Base-by-base conservation (phyloP, 1,284 basidiomycete species). In the Rhizoctonia solani region DNA sequence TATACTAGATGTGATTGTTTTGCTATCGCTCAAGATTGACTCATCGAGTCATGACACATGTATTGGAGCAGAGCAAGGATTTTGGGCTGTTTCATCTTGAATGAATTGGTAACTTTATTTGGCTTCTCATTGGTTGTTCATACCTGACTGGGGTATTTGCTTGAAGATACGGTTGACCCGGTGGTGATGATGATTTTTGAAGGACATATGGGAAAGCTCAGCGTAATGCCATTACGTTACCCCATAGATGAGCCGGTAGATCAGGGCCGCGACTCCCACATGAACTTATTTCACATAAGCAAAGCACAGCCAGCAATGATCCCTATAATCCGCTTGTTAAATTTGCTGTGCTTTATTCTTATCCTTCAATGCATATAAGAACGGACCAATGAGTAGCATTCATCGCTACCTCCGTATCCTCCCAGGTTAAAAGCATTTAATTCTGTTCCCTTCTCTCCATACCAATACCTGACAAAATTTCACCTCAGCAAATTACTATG, bases 301-400 rank as follows among this genome's bases (percentile, higher is more conserved):
- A 44, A n/a, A 27, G 30, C 56, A 44, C 55, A 59, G 55, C 27
- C 44, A 19, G 44, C 21, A 46, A 30, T 44, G 23, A 56, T 19
- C 6, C 30, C 41, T 58, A 41, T 27, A 44, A 16, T 23, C 34
- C 14, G 30, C 25, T 30, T 13, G 39, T 23, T 23, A 4, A 42
- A 29, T 44, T 13, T 58, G 54, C 54, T 55, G 54, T 55, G 54
- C 39, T 41, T 32, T 13, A 19, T 19, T 39, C 34, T 19, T 42
- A 11, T 34, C 23, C 3, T 8, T 11, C 19, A 19, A 19, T 39
- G 54, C 37, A 23, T 44, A 21, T 58, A 58, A 42, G 46, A 44
- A 39, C 8, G 16, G 37, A 16, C 37, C 37, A 8, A 8, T 39
- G 39, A 46, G 16, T 5, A 41, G 16, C 2, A 42, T 21, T 29